Conservation (phyloP, 2,329 filamentous ascomycete genomes). For the Aspergillus ochraceoroseus region DNA sequence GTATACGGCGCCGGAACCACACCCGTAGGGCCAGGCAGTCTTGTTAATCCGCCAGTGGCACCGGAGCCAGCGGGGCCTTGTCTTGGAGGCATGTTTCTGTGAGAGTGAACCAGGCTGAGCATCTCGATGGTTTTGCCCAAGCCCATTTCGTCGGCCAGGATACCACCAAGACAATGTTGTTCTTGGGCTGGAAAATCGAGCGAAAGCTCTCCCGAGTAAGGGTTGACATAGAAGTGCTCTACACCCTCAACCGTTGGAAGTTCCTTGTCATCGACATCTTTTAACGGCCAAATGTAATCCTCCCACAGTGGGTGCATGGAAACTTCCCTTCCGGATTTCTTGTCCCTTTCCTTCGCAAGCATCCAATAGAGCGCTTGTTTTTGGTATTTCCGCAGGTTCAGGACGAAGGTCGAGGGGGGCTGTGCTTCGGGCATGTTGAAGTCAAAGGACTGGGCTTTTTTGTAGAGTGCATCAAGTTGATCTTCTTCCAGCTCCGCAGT, state of each 20-base stretch:
- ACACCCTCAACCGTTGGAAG: constrained; percentile 62
- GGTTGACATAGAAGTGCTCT: constrained; percentile 85
- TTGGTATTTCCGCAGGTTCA: constrained; percentile 86
- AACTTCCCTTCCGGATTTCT: constrained; percentile 62
- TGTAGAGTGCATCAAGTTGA: constrained; percentile 88
- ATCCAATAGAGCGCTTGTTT: constrained; percentile 96
- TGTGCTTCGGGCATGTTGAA: constrained; percentile 85
- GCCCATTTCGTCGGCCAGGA: constrained; percentile 94
- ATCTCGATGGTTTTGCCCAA: constrained; percentile 98
- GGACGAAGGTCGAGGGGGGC: constrained; percentile 72
- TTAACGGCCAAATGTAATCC: constrained; percentile 82
- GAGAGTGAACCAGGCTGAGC: constrained; percentile 85
- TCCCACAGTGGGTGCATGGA: constrained; percentile 99
- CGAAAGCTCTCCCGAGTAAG: constrained; percentile 90
- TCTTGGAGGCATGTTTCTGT: constrained; percentile 55
- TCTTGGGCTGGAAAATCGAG: constrained; percentile 89
- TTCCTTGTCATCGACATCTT: constrained; percentile 78
- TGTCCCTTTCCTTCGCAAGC: constrained; percentile 83
- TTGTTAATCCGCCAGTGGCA: constrained; percentile 58
- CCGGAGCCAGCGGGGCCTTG: constrained; percentile 27
- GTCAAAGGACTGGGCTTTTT: constrained; percentile 94
- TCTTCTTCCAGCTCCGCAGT: constrained; percentile 90
- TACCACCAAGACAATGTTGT: constrained; percentile 87
- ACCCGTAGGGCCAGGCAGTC: constrained; percentile 54
- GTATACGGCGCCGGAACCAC: constrained; percentile 74